Evolutionary conservation across 139 green algal species (phyloP), one percentile per base, ranked within the genome.

Genomic region (Picochlorum sp.): DNA sequence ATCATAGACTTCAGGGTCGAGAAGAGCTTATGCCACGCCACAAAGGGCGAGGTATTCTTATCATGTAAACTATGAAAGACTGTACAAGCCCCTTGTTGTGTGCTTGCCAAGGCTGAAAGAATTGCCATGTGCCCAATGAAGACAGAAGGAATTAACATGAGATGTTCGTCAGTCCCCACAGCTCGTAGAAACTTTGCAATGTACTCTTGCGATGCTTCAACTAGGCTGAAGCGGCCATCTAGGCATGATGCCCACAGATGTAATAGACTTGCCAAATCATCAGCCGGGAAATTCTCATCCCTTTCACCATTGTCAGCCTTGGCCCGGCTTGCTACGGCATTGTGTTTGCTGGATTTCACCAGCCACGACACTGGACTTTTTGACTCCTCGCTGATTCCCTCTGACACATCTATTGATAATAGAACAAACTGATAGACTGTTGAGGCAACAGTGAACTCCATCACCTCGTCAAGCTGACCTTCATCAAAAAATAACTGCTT

Each of bases 11-110:
- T 60, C 26, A 92, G 63, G 14, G 73, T 69, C 45, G 62, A 30
- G 49, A 92, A 85, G 47, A 91, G 76, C 68, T 77, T 80, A 47
- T 66, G 56, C 79, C 85, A 88, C 2, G 68, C 82, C 38, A 91
- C 69, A 52, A 77, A 52, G 51, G 78, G 60, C 56, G 49, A 32
- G 13, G 26, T 47, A 52, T 71, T 62, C 34, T 79, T 75, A 44
- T 69, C 65, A 1, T 65, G 56, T 47, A 88, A 76, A 65, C 85
- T 78, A 6, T 61, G 34, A 20, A 65, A 77, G 37, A 77, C 74
- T 23, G 11, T 56, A 15, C 71, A 41, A 4, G 73, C 80, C 30
- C 84, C 85, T 18, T 75, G 61, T 16, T 84, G 69, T 1, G 70
- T 75, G 15, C 44, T 13, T 1, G 82, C 82, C 44, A 92, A 70